phyloP scores from a whole-genome alignment of 495 filamentous ascomycete genomes.

The Haplographium delicatum region DNA sequence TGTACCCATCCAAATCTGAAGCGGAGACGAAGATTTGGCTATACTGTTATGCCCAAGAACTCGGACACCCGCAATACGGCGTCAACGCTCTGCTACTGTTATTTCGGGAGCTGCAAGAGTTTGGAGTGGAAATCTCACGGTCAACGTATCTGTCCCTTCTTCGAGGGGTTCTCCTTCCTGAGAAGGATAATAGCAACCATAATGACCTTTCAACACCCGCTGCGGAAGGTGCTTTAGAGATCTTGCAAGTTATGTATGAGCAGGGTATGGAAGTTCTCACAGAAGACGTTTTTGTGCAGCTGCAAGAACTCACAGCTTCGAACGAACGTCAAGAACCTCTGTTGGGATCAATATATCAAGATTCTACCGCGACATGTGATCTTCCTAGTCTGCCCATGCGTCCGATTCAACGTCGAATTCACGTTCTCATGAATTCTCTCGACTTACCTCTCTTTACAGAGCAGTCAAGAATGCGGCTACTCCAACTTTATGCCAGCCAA shows the following conservation, averaged over 20 bases:
- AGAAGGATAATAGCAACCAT: background rate
- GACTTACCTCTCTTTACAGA: conserved; percentile 43
- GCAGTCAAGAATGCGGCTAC: conserved; percentile 41
- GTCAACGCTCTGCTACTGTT: conserved; percentile 29
- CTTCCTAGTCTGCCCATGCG: conserved; percentile 13
- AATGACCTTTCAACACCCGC: background rate
- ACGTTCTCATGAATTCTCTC: conserved; percentile 29
- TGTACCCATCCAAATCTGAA: conserved; percentile 26
- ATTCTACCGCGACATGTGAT: conserved; percentile 12
- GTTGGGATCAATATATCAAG: background rate
- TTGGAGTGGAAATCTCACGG: conserved; percentile 33
- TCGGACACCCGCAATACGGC: conserved; percentile 36
- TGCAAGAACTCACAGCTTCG: conserved; percentile 31
- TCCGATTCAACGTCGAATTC: conserved; percentile 14
- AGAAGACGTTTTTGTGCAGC: conserved; percentile 37
- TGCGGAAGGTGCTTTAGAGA: background rate
- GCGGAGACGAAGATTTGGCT: conserved; percentile 33
- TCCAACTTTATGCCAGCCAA: conserved; percentile 35
- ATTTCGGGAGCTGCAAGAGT: conserved; percentile 30
- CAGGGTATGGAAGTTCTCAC: conserved; percentile 39
- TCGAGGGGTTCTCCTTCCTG: conserved; percentile 31
- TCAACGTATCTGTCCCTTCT: conserved; percentile 33
- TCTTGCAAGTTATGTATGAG: conserved; percentile 41
- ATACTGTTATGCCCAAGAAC: conserved; percentile 31
- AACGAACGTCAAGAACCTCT: background rate